phyloP scores from a whole-genome alignment of 1,139 yeast genomes.

The Williopsis jadinii region DNA sequence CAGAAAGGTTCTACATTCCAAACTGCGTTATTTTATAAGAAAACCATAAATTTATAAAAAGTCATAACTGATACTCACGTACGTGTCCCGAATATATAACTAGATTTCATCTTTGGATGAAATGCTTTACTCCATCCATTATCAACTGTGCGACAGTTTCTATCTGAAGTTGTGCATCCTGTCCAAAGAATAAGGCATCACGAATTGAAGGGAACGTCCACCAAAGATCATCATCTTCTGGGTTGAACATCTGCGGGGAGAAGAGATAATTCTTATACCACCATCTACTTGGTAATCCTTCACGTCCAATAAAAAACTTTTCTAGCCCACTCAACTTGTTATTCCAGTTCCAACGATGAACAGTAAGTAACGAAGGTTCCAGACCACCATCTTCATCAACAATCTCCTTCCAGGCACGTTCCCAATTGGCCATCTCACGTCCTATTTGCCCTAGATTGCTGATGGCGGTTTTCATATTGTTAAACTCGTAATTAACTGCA shows the following conservation, averaged over 20 bases:
- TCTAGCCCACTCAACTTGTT: conserved; percentile 53
- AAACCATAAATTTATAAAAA: not conserved
- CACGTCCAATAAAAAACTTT: conserved; percentile 41
- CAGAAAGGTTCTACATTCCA: not conserved
- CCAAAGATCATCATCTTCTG: conserved; percentile 37
- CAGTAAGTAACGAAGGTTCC: conserved; percentile 66
- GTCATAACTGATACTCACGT: not conserved
- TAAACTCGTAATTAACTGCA: conserved; percentile 21
- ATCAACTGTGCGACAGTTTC: conserved; percentile 36
- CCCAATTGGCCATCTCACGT: conserved; percentile 39
- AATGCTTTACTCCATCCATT: conserved; percentile 24
- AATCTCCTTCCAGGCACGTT: conserved; percentile 45
- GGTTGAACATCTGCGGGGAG: conserved; percentile 64
- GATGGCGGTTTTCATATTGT: conserved; percentile 24
- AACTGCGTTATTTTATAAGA: not conserved
- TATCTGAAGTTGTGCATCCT: conserved; percentile 51
- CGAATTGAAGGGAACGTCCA: conserved; percentile 72
- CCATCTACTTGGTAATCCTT: conserved; percentile 45
- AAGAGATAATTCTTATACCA: conserved; percentile 66
- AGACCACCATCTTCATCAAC: conserved; percentile 31
- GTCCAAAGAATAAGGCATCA: conserved; percentile 49
- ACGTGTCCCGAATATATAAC: not conserved
- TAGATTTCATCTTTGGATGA: conserved; percentile 8
- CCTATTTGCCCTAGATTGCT: conserved; percentile 32
- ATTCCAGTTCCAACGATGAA: conserved; percentile 79